Conservation (phyloP, 164 flowering plant genomes). For the Berberis thunbergii region DNA sequence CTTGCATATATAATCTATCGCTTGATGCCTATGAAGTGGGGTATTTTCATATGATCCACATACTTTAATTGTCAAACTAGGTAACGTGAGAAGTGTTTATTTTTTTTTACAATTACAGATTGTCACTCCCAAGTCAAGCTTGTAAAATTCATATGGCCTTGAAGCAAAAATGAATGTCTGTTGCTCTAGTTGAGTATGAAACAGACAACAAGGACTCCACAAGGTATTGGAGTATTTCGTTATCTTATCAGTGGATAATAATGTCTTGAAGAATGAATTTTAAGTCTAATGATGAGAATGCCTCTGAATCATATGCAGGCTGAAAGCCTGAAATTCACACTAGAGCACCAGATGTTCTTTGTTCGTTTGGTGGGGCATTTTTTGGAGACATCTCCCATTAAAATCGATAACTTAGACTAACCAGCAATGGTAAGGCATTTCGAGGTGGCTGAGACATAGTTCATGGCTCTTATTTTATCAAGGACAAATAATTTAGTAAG, state of each 20-base stretch:
- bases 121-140: conserved; percentile 86
- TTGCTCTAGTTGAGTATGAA: conserved; percentile 89
- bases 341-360: conserved; percentile 94
- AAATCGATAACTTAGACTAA: conserved; percentile 74
- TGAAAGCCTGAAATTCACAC: conserved; percentile 80
- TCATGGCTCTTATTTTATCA: too few relatives aligned
- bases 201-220: conserved; percentile 96
- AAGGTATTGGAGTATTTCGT: conserved; percentile 44
- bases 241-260: background rate
- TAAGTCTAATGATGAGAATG: background rate
- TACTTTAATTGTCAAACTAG: too few relatives aligned
- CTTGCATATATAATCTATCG: too few relatives aligned
- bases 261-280: background rate
- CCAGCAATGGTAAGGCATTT: background rate
- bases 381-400: conserved; percentile 46
- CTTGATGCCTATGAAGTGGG: too few relatives aligned
- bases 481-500: too few relatives aligned
- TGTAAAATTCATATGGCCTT: conserved; percentile 71
- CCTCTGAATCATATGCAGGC: conserved; percentile 40
- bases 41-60: too few relatives aligned
- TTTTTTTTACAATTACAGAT: conserved; percentile 31
- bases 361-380: conserved; percentile 80
- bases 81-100: too few relatives aligned
- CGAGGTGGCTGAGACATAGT: too few relatives aligned
- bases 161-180: conserved; percentile 84